Base-by-base conservation (phyloP, 1,284 basidiomycete species). In the Boletus smithii region DNA sequence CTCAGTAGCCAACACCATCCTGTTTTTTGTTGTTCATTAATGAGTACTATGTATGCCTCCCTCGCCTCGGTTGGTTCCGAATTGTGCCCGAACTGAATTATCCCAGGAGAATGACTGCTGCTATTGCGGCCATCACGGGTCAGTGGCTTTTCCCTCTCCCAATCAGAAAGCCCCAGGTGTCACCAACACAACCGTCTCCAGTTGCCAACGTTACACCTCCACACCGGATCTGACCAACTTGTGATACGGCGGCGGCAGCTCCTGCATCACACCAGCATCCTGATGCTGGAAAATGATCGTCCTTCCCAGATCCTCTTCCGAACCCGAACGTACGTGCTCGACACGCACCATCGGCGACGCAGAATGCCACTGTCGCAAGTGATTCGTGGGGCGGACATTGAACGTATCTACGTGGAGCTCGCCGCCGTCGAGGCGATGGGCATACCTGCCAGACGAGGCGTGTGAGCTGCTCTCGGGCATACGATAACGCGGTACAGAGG, bases 1-100 rank as follows among this genome's bases (percentile, higher is more conserved):
- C 73, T 20, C 80, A 84, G 72, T 85, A 74, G 50, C 30, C 26
- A 37, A 40, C 10, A 4, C 1, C 14, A 16, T 32, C 27, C 32
- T 49, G 44, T 53, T 24, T 52, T 32, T 29, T 39, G 34, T 48
- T 50, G 45, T 57, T n/a, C n/a, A n/a, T 30, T 22, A 14, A 50
- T 34, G 34, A 52, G 48, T 48, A 52, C 40, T 10, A 48, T 32
- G 24, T 8, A n/a, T n/a, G n/a, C n/a, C 27, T 34, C 4, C 11
- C 5, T 18, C 30, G 23, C 20, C n/a, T 42, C 8, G 16, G 35
- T 29, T 22, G 22, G 10, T 30, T 29, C 8, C 7, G 22, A 34
- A 36, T 8, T 17, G n/a, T 37, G 11, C 14, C 29, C 20, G 22
- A 32, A 34, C 16, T 17, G 35, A 9, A 29, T 39, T 30, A 9